Conservation (phyloP, 257 asterid genomes). For the Nicotiana tabacum region DNA sequence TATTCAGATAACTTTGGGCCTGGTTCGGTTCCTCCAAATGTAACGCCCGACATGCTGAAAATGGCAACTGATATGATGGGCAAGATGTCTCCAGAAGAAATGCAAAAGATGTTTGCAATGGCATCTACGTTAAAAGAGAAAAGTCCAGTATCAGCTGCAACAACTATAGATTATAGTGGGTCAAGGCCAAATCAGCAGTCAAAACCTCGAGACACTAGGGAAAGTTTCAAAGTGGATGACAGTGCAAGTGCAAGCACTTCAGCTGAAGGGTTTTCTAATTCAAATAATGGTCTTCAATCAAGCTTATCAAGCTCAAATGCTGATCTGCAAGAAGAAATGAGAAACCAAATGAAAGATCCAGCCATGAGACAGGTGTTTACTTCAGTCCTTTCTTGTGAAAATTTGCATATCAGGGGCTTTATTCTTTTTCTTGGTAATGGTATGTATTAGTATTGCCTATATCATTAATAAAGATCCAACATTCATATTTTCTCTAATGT, state of each 20-base stretch:
- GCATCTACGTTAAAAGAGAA: conserved; percentile 69
- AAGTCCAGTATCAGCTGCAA: conserved; percentile 36
- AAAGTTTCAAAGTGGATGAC: conserved; percentile 22
- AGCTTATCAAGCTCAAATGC: conserved; percentile 41
- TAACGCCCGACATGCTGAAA: conserved; percentile 81
- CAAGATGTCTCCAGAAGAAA: conserved; percentile 87
- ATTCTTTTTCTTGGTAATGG: neutral
- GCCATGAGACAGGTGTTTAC: conserved; percentile 83
- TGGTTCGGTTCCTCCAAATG: conserved; percentile 47
- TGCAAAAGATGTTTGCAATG: conserved; percentile 61
- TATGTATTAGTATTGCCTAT: neutral
- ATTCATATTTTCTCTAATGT: neutral
- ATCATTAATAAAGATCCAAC: neutral
- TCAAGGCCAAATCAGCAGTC: conserved; percentile 29
- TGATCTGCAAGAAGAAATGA: conserved; percentile 93
- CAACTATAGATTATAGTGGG: conserved; percentile 32
- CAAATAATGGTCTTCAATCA: conserved; percentile 36
- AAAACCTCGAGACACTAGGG: conserved; percentile 24
- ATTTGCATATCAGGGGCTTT: neutral
- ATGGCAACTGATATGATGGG: conserved; percentile 85
- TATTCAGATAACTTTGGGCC: conserved; percentile 32
- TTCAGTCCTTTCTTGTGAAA: neutral
- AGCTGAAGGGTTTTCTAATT: conserved; percentile 26
- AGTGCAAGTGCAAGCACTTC: conserved; percentile 46
- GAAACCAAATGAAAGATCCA: conserved; percentile 94